A percentile compares a stretch with the other conserved stretches of the same genome.
phyloP scores from a whole-genome alignment of 208 protist genomes.

The Leishmania aethiopica region DNA sequence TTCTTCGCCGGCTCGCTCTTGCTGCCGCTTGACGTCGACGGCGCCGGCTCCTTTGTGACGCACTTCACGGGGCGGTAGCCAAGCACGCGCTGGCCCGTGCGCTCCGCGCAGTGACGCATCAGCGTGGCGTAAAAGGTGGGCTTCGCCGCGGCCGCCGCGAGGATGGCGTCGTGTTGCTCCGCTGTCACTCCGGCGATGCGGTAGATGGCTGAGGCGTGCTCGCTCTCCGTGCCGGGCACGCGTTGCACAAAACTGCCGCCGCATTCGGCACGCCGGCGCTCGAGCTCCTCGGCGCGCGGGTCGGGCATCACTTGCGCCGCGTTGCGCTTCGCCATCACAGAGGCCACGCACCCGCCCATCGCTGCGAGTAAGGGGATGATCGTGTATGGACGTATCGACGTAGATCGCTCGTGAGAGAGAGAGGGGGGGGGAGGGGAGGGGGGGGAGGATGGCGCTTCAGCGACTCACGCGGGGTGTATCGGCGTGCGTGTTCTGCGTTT shows the following conservation, averaged over 20 bases:
- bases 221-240: constrained; percentile 52
- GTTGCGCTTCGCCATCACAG: constrained; percentile 47
- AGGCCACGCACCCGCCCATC: constrained; percentile 56
- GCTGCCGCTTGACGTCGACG: constrained; percentile 51
- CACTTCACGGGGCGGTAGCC: constrained; percentile 38
- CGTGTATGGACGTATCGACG: neutral
- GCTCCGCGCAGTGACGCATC: constrained; percentile 24
- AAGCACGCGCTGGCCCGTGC: constrained; percentile 37
- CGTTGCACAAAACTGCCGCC: constrained; percentile 39
- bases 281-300: constrained; percentile 30
- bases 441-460: neutral
- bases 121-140: constrained; percentile 28
- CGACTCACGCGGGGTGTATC: neutral
- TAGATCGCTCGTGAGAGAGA: neutral
- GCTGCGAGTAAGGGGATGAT: neutral
- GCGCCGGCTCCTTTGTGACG: constrained; percentile 23
- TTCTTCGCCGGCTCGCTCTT: constrained; percentile 27
- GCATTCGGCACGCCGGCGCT: constrained; percentile 15
- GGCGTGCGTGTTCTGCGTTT: neutral
- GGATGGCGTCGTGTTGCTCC: constrained; percentile 22
- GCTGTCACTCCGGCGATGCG: constrained; percentile 34
- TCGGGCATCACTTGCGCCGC: constrained; percentile 17
- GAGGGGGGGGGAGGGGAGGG: neutral
- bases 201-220: constrained; percentile 49
- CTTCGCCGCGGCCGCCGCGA: constrained; percentile 11